A percentile compares a stretch with the other conserved stretches of the same genome.
These are phyloP conservation scores for Ophioceras dolichostomum DNA, from an alignment of 2,329 filamentous ascomycete genomes.

Conservation along the genomic window DNA sequence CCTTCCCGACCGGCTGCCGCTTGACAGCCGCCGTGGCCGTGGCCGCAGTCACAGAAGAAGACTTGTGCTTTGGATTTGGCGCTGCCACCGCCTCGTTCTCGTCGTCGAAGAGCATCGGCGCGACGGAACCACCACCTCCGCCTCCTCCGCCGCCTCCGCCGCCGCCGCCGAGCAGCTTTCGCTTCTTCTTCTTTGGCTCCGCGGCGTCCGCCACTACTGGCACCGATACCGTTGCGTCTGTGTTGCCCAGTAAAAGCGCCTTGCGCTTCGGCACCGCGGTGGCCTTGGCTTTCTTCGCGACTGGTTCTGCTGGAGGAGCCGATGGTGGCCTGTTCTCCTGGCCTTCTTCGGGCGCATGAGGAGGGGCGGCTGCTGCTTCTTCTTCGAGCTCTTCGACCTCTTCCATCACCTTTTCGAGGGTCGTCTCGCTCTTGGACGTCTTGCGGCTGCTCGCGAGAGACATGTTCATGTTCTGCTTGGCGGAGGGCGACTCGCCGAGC, in stretches of 20 bases:
- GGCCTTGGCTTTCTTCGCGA: slow-evolving; percentile 9
- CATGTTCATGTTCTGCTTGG: slow-evolving; percentile 14
- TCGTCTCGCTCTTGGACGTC: slow-evolving; percentile 14
- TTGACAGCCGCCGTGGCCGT: slow-evolving; percentile 8
- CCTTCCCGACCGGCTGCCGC: slow-evolving; percentile 9
- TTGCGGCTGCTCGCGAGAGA: slow-evolving; percentile 14
- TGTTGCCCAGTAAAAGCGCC: no score
- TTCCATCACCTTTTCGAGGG: slow-evolving; percentile 26
- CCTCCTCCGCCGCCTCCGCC: no score
- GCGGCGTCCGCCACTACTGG: slow-evolving; percentile 13
- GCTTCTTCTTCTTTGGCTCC: slow-evolving; percentile 53
- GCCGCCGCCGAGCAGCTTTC: slow-evolving; percentile 54
- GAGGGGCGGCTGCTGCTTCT: no score
- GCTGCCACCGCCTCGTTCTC: slow-evolving; percentile 35
- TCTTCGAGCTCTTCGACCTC: slow-evolving; percentile 8
- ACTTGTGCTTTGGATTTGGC: no score
- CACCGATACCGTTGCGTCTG: no score
- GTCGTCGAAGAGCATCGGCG: slow-evolving; percentile 64
- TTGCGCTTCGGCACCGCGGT: slow-evolving; percentile 5
- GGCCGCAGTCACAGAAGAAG: slow-evolving; percentile 1
- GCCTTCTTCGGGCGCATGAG: no score
- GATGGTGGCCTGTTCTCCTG: slow-evolving; percentile 18
- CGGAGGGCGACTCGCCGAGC: slow-evolving; percentile 3
- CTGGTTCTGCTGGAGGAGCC: slow-evolving; percentile 8
- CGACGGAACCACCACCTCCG: no score